Percentiles rank a stretch among this genome's conserved stretches.
These are phyloP conservation scores for Alternaria triticimaculans DNA, from an alignment of 2,329 filamentous ascomycete species.

Conservation along the genomic window DNA sequence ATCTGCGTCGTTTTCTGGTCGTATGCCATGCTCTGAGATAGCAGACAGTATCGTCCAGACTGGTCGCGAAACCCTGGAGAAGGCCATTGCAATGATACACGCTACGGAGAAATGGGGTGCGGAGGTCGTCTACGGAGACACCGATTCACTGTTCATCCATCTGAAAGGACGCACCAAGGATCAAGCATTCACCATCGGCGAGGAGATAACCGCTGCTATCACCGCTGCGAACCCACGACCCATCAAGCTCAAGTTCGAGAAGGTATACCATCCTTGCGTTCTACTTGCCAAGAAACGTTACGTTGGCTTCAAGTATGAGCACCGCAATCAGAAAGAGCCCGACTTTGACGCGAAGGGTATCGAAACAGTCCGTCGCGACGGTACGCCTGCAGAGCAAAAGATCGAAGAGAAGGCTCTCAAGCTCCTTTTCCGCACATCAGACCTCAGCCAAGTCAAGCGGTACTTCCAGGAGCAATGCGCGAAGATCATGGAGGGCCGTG, in stretches of 20 bases:
- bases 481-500: slow-evolving; percentile 88
- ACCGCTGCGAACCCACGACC: slow-evolving; percentile 90
- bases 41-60: slow-evolving; percentile 98
- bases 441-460: slow-evolving; percentile 84
- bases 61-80: slow-evolving; percentile 90
- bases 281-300: slow-evolving; percentile 97
- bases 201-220: slow-evolving; percentile 87
- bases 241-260: slow-evolving; percentile 96
- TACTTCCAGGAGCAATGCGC: slow-evolving; percentile 91
- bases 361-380: slow-evolving; percentile 93
- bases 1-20: slow-evolving; percentile 92
- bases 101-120: slow-evolving; percentile 86
- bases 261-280: slow-evolving; percentile 95
- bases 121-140: slow-evolving; percentile 97
- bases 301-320: slow-evolving; percentile 96
- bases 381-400: slow-evolving; percentile 93
- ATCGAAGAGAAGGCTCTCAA: slow-evolving; percentile 93
- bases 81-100: slow-evolving; percentile 91
- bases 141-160: slow-evolving; percentile 91
- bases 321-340: slow-evolving; percentile 73
- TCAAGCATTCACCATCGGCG: slow-evolving; percentile 89
- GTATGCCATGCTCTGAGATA: slow-evolving; percentile 98
- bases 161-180: slow-evolving; percentile 85
- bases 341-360: slow-evolving; percentile 99
- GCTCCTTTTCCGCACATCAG: slow-evolving; percentile 86